phyloP scores from a whole-genome alignment of 73 alveolate species.

The Paramecium bursaria region DNA sequence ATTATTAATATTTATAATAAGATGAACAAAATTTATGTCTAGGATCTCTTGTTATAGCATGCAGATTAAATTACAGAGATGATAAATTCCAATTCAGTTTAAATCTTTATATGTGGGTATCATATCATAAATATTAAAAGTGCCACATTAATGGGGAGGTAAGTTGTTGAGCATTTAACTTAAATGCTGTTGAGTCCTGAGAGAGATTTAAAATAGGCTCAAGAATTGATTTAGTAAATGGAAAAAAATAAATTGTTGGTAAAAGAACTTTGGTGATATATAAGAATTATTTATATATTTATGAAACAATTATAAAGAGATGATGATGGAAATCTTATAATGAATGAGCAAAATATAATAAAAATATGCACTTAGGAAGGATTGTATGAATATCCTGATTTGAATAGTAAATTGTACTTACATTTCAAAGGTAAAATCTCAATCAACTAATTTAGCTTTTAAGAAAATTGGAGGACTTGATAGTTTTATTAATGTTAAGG shows the following conservation, averaged over 20 bases:
- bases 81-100: conserved; percentile 55
- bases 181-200: conserved; percentile 66
- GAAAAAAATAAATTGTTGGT: conserved; percentile 75
- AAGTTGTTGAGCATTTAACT: conserved; percentile 66
- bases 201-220: conserved; percentile 59
- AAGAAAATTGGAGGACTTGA: conserved; percentile 91
- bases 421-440: conserved; percentile 81
- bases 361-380: conserved; percentile 50
- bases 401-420: conserved; percentile 92
- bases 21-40: conserved; percentile 84
- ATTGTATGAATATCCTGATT: conserved; percentile 79
- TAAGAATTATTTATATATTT: not conserved
- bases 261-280: conserved; percentile 84
- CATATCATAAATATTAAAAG: not conserved
- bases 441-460: conserved; percentile 27
- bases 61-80: conserved; percentile 43
- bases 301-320: conserved; percentile 65
- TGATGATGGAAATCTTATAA: conserved; percentile 63
- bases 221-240: conserved; percentile 54
- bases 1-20: not conserved
- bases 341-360: conserved; percentile 59
- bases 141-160: conserved; percentile 79
- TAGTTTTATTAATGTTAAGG: conserved; percentile 81
- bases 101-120: conserved; percentile 80
- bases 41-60: conserved; percentile 79